Evolutionary conservation across 805 yeast genomes (phyloP).

Genomic region (Jamesozyma rosinii): DNA sequence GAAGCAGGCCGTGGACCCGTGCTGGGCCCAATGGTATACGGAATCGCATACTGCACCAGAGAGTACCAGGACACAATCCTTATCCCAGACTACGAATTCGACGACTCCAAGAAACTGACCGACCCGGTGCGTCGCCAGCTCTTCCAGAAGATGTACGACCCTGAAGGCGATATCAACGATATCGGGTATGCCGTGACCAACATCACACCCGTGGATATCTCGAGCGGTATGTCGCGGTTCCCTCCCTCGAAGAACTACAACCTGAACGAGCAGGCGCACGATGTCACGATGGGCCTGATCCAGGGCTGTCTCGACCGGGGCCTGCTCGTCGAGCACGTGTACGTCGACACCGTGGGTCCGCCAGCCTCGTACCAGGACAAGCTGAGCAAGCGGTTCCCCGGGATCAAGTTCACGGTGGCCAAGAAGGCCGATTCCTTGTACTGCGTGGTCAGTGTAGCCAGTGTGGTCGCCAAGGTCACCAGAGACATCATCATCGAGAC

Average conservation of each 20-base stretch:
- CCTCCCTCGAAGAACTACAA: slow-evolving; percentile 44
- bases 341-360: slow-evolving; percentile 95
- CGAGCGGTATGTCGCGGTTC: slow-evolving; percentile 76
- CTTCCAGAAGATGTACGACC: slow-evolving; percentile 46
- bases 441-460: slow-evolving; percentile 90
- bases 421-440: slow-evolving; percentile 91
- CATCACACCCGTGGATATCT: slow-evolving; percentile 79
- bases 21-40: slow-evolving; percentile 95
- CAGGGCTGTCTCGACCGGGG: slow-evolving; percentile 52
- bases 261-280: slow-evolving; percentile 93
- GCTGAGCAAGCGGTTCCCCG: slow-evolving; percentile 60
- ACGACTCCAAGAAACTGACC: slow-evolving; percentile 82
- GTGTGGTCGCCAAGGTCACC: slow-evolving; percentile 93
- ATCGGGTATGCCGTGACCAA: slow-evolving; percentile 85
- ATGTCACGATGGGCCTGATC: slow-evolving; percentile 77
- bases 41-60: slow-evolving; percentile 65
- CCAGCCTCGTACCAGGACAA: slow-evolving; percentile 77
- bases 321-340: slow-evolving; percentile 60
- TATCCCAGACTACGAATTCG: slow-evolving; percentile 65
- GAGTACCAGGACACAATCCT: slow-evolving; percentile 37
- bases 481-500: slow-evolving; percentile 50
- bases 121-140: slow-evolving; percentile 59
- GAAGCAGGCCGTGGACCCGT: slow-evolving; percentile 99
- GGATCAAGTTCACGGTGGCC: slow-evolving; percentile 64
- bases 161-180: slow-evolving; percentile 42